phyloP scores from a whole-genome alignment of 345 rosid species.

The Pugionium dolabratum region DNA sequence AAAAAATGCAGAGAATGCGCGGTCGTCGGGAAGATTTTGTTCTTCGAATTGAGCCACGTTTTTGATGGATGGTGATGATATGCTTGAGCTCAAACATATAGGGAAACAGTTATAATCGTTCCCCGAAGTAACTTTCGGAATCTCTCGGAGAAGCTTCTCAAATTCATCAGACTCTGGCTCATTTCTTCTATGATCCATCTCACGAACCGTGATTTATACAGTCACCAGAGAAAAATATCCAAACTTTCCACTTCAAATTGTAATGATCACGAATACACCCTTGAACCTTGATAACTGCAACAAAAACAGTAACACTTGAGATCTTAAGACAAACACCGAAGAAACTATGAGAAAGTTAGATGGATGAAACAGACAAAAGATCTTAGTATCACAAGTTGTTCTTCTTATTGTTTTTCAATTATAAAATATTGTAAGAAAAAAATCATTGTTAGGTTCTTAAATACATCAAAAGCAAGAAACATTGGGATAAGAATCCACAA shows the following conservation, averaged over 20 bases:
- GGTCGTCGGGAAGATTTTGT: constrained; percentile 57
- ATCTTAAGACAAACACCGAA: not conserved
- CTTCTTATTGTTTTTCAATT: constrained; percentile 13
- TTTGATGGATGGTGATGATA: constrained; percentile 40
- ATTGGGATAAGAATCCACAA: constrained; percentile 25
- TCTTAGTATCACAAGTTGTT: constrained; percentile 23
- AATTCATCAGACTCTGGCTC: constrained; percentile 70
- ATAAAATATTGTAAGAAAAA: constrained; percentile 1
- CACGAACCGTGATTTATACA: constrained; percentile 11
- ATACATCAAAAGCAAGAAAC: constrained; percentile 7
- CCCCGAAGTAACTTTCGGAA: constrained; percentile 75
- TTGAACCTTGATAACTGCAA: constrained; percentile 7
- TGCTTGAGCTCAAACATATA: constrained; percentile 45
- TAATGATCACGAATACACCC: not conserved
- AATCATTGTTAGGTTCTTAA: constrained; percentile 18
- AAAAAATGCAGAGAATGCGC: constrained; percentile 52
- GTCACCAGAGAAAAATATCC: not conserved
- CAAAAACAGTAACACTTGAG: constrained; percentile 25
- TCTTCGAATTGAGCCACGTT: constrained; percentile 41
- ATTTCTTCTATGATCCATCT: constrained; percentile 60
- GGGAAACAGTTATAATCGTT: constrained; percentile 31
- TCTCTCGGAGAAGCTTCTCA: constrained; percentile 79
- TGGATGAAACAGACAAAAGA: constrained; percentile 22
- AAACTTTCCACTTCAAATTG: constrained; percentile 25
- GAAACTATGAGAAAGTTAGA: constrained; percentile 5